Conservation (phyloP, 805 yeast genomes). For the Yamadazyma tumulicola region DNA sequence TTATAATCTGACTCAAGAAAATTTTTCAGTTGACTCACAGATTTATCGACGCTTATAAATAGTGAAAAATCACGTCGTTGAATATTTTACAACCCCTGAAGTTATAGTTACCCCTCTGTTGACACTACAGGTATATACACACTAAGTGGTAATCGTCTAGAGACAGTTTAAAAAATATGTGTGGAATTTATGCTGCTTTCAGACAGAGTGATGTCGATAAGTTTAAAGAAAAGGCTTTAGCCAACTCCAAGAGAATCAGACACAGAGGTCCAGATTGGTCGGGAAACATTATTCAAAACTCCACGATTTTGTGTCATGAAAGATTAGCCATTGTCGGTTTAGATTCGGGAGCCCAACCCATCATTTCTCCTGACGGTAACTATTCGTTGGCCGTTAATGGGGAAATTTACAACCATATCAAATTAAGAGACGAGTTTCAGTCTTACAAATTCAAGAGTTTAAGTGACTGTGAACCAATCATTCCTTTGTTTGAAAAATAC, state of each 20-base stretch:
- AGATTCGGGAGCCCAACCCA: constrained; percentile 98
- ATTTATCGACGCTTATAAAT: too few relatives aligned
- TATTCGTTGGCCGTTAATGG: constrained; percentile 88
- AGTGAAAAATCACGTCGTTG: too few relatives aligned
- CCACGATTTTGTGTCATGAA: constrained; percentile 87
- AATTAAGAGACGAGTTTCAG: constrained; percentile 69
- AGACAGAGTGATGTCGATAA: constrained; percentile 73
- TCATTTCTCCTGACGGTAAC: constrained; percentile 72
- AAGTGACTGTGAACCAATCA: constrained; percentile 96
- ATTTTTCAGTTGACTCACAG: constrained; percentile 12
- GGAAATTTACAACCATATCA: constrained; percentile 96
- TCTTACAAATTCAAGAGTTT: constrained; percentile 80
- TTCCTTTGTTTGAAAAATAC: constrained; percentile 84
- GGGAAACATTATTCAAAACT: constrained; percentile 78
- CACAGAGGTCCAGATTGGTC: constrained; percentile 99
- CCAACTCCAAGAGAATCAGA: constrained; percentile 87
- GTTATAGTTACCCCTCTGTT: too few relatives aligned
- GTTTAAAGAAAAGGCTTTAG: constrained; percentile 86
- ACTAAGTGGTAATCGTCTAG: too few relatives aligned
- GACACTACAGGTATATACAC: too few relatives aligned
- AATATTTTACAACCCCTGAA: too few relatives aligned
- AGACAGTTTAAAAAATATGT: constrained; percentile 60
- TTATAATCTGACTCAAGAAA: too few relatives aligned
- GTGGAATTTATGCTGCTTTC: constrained; percentile 96
- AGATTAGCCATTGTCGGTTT: constrained; percentile 97